Conservation (phyloP, 139 green algal species). For the Chlorella ohadii region DNA sequence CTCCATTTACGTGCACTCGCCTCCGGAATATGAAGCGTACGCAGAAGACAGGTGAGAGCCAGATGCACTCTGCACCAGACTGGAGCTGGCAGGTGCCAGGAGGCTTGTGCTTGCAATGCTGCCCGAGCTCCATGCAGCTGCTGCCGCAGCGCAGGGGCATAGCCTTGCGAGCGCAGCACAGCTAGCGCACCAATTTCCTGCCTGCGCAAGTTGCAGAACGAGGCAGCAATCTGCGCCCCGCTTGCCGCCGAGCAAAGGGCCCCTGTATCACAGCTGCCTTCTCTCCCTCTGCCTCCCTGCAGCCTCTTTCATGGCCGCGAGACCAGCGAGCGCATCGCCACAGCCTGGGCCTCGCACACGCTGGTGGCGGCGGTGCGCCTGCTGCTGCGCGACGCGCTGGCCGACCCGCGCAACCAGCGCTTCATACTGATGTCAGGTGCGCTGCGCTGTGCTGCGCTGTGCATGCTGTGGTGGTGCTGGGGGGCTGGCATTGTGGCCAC, state of each 20-base stretch:
- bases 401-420: slow-evolving; percentile 46
- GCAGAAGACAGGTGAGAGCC: not conserved
- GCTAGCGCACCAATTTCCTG: too few species aligned
- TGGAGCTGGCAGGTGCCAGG: too few species aligned
- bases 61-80: not conserved
- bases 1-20: slow-evolving; percentile 37
- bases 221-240: too few species aligned
- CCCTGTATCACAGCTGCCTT: too few species aligned
- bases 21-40: not conserved
- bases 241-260: too few species aligned
- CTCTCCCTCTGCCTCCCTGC: not conserved
- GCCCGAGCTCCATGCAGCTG: too few species aligned
- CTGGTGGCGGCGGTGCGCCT: slow-evolving; percentile 32
- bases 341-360: slow-evolving; percentile 20
- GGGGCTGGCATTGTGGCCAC: too few species aligned
- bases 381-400: slow-evolving; percentile 41
- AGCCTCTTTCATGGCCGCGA: not conserved
- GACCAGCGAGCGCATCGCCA: not conserved
- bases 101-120: too few species aligned
- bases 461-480: not conserved
- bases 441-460: not conserved
- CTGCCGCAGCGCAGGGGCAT: too few species aligned
- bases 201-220: too few species aligned
- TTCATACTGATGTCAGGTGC: slow-evolving; percentile 48
- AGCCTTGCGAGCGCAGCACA: too few species aligned